phyloP scores from a whole-genome alignment of 1,284 basidiomycete genomes.

The Taiwanofungus camphoratus region DNA sequence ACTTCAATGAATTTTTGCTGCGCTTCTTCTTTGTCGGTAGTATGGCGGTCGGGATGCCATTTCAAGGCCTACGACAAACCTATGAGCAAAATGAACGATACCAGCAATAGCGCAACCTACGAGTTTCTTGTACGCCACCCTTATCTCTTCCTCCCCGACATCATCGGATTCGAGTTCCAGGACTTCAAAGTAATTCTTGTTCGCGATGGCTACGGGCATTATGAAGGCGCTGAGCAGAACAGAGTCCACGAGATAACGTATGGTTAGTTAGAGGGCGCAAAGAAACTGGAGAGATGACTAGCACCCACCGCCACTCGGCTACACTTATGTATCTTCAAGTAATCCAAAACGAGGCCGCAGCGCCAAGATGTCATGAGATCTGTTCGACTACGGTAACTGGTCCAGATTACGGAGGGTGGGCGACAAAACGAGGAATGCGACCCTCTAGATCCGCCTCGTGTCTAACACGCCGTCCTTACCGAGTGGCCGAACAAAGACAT shows the following conservation, averaged over 20 bases:
- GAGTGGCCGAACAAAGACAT: conserved; percentile 1
- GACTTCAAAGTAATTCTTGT: conserved; percentile 22
- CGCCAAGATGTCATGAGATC: conserved; percentile 18
- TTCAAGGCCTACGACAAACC: conserved; percentile 61
- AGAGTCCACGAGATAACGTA: conserved; percentile 10
- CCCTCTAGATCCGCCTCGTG: conserved; percentile 21
- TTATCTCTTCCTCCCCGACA: conserved; percentile 67
- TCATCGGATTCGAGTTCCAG: conserved; percentile 23
- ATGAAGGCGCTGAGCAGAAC: conserved; percentile 14
- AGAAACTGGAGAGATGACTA: conserved; percentile 5
- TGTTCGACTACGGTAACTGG: conserved; percentile 12
- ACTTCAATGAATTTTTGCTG: conserved; percentile 75
- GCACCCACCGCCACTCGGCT: conserved; percentile 13
- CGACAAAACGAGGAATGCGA: conserved; percentile 18
- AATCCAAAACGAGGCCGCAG: conserved; percentile 23
- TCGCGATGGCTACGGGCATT: conserved; percentile 20
- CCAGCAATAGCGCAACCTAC: conserved; percentile 29
- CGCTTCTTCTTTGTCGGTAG: conserved; percentile 48
- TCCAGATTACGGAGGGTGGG: conserved; percentile 16
- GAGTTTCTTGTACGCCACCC: conserved; percentile 80
- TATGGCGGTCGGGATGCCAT: conserved; percentile 88
- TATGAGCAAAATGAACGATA: conserved; percentile 5
- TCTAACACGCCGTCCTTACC: conserved; percentile 15
- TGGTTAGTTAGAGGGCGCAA: conserved; percentile 2
- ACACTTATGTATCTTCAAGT: conserved; percentile 23